Conservation (phyloP, 805 yeast species). For the Scheffersomyces ergatensis region DNA sequence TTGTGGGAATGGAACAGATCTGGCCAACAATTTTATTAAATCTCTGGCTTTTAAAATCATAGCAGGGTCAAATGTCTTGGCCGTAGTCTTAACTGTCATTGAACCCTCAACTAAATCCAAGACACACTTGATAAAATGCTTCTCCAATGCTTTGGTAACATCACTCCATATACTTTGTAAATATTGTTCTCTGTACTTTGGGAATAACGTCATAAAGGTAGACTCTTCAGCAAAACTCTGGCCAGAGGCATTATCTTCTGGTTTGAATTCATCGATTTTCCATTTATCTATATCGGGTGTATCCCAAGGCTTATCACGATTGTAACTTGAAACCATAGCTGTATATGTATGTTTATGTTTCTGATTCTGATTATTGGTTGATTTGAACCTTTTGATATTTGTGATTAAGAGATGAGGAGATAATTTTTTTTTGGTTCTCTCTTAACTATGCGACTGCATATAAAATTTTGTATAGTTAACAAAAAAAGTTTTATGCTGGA, state of each 20-base stretch:
- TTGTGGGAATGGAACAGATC: conserved; percentile 97
- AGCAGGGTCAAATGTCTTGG: conserved; percentile 95
- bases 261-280: conserved; percentile 82
- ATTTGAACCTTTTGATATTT: background rate
- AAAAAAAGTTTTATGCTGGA: no score
- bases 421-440: conserved; percentile 1
- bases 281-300: conserved; percentile 93
- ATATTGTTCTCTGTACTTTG: conserved; percentile 92
- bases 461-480: no score
- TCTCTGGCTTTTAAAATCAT: conserved; percentile 92
- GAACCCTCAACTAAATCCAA: conserved; percentile 93
- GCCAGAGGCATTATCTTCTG: conserved; percentile 86
- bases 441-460: background rate
- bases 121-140: conserved; percentile 75
- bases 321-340: conserved; percentile 85
- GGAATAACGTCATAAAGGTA: conserved; percentile 90
- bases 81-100: conserved; percentile 94
- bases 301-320: conserved; percentile 97
- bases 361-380: background rate
- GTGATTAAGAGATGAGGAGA: conserved; percentile 1
- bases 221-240: conserved; percentile 93
- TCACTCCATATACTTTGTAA: conserved; percentile 91
- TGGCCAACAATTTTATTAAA: conserved; percentile 84
- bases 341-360: background rate
- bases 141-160: conserved; percentile 75